These are phyloP conservation scores for Dictyostelium firmibasis DNA, from an alignment of 78 protist species.

Conservation along the genomic window DNA sequence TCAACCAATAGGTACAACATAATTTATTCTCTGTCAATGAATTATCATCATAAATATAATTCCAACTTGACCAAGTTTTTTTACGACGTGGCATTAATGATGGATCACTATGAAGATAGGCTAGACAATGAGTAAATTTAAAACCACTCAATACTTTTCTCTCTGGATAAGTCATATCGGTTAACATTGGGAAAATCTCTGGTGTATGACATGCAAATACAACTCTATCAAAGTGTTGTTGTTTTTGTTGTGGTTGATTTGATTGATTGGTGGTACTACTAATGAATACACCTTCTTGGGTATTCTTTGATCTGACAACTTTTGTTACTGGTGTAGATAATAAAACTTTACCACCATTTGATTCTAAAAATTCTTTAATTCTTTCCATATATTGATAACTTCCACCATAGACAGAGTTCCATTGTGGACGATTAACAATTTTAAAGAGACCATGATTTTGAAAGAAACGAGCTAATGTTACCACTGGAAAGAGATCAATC, in stretches of 20 bases:
- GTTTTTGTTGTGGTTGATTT: neutral
- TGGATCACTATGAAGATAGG: constrained; percentile 34
- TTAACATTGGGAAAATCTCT: constrained; percentile 6
- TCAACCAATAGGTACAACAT: constrained; percentile 70
- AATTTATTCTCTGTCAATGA: constrained; percentile 7
- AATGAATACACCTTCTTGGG: neutral
- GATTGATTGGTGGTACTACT: too few relatives aligned
- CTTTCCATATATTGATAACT: constrained; percentile 28
- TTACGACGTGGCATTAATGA: constrained; percentile 32
- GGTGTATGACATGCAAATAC: constrained; percentile 66
- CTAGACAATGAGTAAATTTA: constrained; percentile 20
- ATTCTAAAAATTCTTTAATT: neutral
- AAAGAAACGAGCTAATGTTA: constrained; percentile 43
- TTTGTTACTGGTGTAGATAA: neutral
- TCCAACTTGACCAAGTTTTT: constrained; percentile 56
- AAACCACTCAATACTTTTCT: constrained; percentile 2
- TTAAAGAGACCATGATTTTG: constrained; percentile 31
- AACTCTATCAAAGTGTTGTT: constrained; percentile 5
- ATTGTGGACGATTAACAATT: constrained; percentile 39
- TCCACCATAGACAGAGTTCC: constrained; percentile 52
- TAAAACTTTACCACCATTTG: neutral
- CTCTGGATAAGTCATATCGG: constrained; percentile 25
- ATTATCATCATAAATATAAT: constrained; percentile 39
- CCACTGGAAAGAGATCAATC: constrained; percentile 36
- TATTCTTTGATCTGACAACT: neutral